These are phyloP conservation scores for Toxoplasma gondii DNA, from an alignment of 169 alveolate genomes.

Conservation along the genomic window DNA sequence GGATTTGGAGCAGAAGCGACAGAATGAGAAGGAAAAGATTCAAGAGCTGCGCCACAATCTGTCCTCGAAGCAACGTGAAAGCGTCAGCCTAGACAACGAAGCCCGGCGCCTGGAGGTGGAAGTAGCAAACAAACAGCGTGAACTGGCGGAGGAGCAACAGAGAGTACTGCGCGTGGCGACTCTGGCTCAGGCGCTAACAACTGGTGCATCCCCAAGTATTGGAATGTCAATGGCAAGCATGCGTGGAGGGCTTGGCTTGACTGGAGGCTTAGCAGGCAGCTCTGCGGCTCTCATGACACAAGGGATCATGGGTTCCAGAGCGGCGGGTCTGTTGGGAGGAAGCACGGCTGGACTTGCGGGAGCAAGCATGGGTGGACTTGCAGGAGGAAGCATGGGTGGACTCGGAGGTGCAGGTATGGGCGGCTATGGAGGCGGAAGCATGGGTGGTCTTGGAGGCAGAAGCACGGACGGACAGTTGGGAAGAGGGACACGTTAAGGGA, in stretches of 20 bases:
- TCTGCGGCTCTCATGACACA: background rate
- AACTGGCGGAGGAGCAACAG: constrained; percentile 28
- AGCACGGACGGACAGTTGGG: too few relatives aligned
- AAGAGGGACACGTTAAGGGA: too few relatives aligned
- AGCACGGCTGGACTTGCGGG: constrained; percentile 13
- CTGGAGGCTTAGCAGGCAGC: background rate
- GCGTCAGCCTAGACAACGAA: background rate
- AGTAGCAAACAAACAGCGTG: constrained; percentile 1
- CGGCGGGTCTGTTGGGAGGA: background rate
- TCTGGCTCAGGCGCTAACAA: background rate
- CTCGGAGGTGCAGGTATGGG: background rate
- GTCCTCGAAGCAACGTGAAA: background rate
- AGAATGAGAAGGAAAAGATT: background rate
- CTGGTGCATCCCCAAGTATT: background rate
- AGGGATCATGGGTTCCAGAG: background rate
- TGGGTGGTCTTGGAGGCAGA: background rate
- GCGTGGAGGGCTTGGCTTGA: background rate
- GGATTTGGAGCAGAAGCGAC: background rate
- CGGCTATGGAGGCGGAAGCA: background rate
- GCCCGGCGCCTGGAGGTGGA: background rate
- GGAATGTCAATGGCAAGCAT: constrained; percentile 11
- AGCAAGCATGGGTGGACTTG: background rate
- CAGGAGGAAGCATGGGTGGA: background rate
- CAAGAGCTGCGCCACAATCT: background rate
- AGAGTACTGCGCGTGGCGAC: background rate